Conservation (phyloP, 306 rosid genomes). For the Castanospermum australe region DNA sequence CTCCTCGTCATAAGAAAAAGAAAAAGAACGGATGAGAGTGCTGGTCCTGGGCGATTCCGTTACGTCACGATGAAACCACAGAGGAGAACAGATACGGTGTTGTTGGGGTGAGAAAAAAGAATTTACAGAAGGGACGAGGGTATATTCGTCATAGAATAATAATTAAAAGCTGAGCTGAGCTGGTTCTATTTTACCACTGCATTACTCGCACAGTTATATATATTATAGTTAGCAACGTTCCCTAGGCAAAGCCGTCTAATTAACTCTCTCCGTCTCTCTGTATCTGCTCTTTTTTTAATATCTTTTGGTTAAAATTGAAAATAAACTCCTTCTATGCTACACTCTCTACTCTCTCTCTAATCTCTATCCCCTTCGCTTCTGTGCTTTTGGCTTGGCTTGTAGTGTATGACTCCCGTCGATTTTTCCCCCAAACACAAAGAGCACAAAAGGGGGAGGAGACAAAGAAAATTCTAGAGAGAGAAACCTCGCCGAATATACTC, state of each 20-base stretch:
- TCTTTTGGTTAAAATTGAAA: background rate
- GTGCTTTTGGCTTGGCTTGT: conserved; percentile 27
- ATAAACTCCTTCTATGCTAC: too few species aligned
- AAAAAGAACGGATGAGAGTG: background rate
- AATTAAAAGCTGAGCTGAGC: conserved; percentile 2
- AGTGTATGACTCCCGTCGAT: conserved; percentile 47
- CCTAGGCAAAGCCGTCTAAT: conserved; percentile 59
- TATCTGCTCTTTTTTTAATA: background rate
- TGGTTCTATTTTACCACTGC: background rate
- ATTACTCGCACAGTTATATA: too few species aligned
- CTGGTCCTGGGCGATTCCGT: conserved; percentile 48
- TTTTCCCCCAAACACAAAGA: conserved; percentile 35
- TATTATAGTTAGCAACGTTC: conserved; percentile 31
- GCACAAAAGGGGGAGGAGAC: conserved; percentile 16
- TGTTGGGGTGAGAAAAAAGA: background rate
- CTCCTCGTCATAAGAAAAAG: too few species aligned
- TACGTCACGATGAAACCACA: conserved; percentile 50
- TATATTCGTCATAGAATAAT: conserved; percentile 31
- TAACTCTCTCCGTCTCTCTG: background rate
- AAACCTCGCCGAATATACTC: conserved; percentile 27
- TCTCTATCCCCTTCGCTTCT: too few species aligned
- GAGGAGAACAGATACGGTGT: background rate
- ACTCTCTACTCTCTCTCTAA: background rate
- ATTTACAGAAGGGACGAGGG: conserved; percentile 20
- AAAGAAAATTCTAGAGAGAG: background rate